A percentile compares a stretch with the other conserved stretches of the same genome.
phyloP scores from a whole-genome alignment of 768 basidiomycete species.

The Chalciporus pseudorubinellus region DNA sequence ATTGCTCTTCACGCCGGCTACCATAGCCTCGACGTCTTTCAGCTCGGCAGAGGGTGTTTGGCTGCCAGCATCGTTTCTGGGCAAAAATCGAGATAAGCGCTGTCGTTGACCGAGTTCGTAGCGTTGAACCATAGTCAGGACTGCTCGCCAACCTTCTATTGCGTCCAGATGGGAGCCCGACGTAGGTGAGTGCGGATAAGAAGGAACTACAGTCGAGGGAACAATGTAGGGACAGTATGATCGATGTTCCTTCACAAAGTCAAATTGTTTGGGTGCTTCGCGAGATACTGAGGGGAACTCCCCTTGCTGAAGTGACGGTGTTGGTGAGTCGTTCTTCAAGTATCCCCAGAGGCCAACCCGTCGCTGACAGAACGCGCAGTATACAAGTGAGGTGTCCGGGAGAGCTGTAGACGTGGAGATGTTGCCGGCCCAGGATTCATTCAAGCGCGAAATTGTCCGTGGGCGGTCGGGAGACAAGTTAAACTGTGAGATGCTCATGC shows the following conservation, averaged over 20 bases:
- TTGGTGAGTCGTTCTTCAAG: conserved; percentile 25
- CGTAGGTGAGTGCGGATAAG: conserved; percentile 37
- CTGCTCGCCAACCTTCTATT: conserved; percentile 79
- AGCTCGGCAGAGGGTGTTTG: conserved; percentile 38
- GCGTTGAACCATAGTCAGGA: conserved; percentile 64
- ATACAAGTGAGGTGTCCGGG: conserved; percentile 52
- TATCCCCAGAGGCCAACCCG: conserved; percentile 80
- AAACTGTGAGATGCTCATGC: conserved; percentile 21
- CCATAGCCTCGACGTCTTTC: conserved; percentile 67
- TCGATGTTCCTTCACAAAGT: conserved; percentile 77
- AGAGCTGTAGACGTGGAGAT: not conserved
- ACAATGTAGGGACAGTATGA: conserved; percentile 86
- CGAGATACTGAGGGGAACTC: conserved; percentile 19
- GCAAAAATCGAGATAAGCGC: conserved; percentile 36
- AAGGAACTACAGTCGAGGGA: conserved; percentile 62
- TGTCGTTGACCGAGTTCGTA: conserved; percentile 61
- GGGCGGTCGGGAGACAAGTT: conserved; percentile 14
- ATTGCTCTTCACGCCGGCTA: conserved; percentile 68
- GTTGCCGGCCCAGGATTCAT: conserved; percentile 1
- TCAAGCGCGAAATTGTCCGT: conserved; percentile 7
- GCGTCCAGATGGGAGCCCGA: conserved; percentile 24
- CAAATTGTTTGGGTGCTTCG: conserved; percentile 50
- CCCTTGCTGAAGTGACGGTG: conserved; percentile 7
- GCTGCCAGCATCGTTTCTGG: conserved; percentile 14
- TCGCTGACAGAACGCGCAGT: conserved; percentile 73